Conservation (phyloP, 148 eudicot genomes). For the Limonium bicolor region DNA sequence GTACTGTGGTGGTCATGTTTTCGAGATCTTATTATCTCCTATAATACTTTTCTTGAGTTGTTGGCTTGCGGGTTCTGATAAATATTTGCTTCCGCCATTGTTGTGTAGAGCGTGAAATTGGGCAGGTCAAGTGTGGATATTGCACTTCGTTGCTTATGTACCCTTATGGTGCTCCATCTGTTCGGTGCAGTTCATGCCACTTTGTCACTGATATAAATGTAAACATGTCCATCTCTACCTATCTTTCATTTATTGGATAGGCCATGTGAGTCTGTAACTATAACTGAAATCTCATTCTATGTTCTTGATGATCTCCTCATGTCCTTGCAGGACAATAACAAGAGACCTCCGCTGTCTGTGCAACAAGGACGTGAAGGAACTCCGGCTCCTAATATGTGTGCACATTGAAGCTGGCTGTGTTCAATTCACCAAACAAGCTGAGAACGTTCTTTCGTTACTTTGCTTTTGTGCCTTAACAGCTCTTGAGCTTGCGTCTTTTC, state of each 20-base stretch:
- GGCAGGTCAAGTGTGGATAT: conserved; percentile 77
- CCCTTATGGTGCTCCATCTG: conserved; percentile 64
- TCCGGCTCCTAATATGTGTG: neutral
- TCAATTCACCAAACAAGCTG: too few species aligned
- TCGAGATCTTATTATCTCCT: neutral
- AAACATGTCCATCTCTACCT: conserved; percentile 16
- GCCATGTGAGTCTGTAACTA: neutral
- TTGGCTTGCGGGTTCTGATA: neutral
- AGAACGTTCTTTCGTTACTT: too few species aligned
- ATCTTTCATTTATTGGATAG: neutral
- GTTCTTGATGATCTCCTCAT: neutral
- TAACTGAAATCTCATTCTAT: neutral
- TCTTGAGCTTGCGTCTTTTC: too few species aligned
- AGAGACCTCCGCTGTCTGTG: conserved; percentile 7
- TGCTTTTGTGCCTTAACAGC: too few species aligned
- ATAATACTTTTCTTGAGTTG: neutral
- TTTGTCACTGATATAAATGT: conserved; percentile 65
- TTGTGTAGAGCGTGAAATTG: conserved; percentile 67
- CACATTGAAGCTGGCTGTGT: too few species aligned
- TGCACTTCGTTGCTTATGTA: conserved; percentile 85
- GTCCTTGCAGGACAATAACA: conserved; percentile 8
- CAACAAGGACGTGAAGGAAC: conserved; percentile 6
- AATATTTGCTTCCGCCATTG: neutral
- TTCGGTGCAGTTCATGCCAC: conserved; percentile 64
- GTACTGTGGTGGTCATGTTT: neutral